phyloP scores from a whole-genome alignment of 202 grass and related monocot genomes.

The Elaeis oleifera region DNA sequence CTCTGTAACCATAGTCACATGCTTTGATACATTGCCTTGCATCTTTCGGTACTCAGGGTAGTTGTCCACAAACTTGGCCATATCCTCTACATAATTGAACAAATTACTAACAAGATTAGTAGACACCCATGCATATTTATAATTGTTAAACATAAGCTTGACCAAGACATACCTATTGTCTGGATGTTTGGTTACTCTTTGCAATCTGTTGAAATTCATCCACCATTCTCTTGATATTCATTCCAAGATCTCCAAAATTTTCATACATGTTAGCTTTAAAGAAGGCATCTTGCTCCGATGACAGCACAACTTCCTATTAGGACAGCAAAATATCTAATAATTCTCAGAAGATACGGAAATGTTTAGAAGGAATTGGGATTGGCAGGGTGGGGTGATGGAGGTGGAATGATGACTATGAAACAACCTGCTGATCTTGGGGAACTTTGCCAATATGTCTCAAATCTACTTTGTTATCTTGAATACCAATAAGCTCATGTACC shows the following conservation, averaged over 20 bases:
- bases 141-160: too few relatives aligned
- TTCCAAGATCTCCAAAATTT: constrained; percentile 97
- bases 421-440: constrained; percentile 90
- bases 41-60: constrained; percentile 91
- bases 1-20: constrained; percentile 87
- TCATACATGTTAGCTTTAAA: constrained; percentile 83
- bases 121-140: background rate
- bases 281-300: constrained; percentile 83
- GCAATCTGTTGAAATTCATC: constrained; percentile 99
- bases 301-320: constrained; percentile 80
- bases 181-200: constrained; percentile 89
- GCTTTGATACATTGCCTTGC: constrained; percentile 96
- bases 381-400: too few relatives aligned
- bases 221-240: constrained; percentile 99
- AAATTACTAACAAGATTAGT: background rate
- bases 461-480: constrained; percentile 92
- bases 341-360: constrained; percentile 23
- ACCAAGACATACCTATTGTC: constrained; percentile 54
- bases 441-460: constrained; percentile 58
- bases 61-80: constrained; percentile 88
- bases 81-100: constrained; percentile 43
- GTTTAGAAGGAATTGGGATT: background rate
- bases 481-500: constrained; percentile 94
- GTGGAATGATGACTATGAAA: background rate
- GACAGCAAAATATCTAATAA: constrained; percentile 3